phyloP scores from a whole-genome alignment of 2,329 filamentous ascomycete species.

The Whalleya microplaca region DNA sequence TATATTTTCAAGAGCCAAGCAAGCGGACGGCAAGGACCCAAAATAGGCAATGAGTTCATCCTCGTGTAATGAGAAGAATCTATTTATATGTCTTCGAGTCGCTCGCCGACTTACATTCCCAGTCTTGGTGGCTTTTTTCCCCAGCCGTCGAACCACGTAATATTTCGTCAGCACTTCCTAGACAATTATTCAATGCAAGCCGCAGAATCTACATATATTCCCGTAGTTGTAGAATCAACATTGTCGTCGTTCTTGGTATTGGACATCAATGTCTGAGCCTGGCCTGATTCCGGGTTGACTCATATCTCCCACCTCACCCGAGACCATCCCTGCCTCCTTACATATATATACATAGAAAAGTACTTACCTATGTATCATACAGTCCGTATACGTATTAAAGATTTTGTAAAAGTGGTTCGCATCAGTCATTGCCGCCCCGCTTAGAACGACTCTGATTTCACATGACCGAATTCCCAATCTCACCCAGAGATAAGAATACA shows the following conservation, averaged over 20 bases:
- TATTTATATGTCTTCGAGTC: neutral
- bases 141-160: conserved; percentile 24
- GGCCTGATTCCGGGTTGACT: neutral
- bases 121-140: conserved; percentile 14
- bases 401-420: too few relatives aligned
- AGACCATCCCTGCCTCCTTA: neutral
- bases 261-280: neutral
- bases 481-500: too few relatives aligned
- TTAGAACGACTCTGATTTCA: too few relatives aligned
- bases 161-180: conserved; percentile 31
- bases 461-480: too few relatives aligned
- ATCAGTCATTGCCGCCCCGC: too few relatives aligned
- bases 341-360: neutral
- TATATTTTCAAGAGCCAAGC: conserved; percentile 3
- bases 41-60: conserved; percentile 16
- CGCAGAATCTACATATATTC: conserved; percentile 17
- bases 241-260: neutral
- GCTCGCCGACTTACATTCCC: neutral
- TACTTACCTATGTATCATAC: too few relatives aligned
- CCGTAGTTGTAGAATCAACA: conserved; percentile 9
- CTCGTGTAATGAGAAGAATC: conserved; percentile 2
- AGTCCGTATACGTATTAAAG: neutral
- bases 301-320: neutral
- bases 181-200: conserved; percentile 15
- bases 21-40: conserved; percentile 15